Evolutionary conservation across 352 stramenopile genomes (phyloP).

Genomic region (Pythium myriotylum): DNA sequence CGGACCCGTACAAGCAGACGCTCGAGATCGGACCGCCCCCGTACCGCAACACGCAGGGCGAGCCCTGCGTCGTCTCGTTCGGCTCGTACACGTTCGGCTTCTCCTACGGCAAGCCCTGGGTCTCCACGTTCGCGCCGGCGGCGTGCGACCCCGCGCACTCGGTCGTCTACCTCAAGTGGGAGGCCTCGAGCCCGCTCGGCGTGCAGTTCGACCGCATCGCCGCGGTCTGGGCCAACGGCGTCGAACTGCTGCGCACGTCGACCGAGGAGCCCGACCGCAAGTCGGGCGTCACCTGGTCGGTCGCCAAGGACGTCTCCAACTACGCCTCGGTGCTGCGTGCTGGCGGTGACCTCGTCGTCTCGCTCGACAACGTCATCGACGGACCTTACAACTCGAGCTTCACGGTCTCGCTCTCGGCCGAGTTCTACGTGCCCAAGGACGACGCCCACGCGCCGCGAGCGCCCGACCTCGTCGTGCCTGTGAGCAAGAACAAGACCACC

Average conservation of each 20-base stretch:
- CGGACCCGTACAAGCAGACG: slow-evolving; percentile 28
- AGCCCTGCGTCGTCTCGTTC: slow-evolving; percentile 50
- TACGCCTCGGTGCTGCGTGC: slow-evolving; percentile 56
- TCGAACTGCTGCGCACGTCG: slow-evolving; percentile 75
- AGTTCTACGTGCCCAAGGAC: slow-evolving; percentile 54
- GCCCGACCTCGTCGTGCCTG: slow-evolving; percentile 47
- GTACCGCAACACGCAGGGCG: slow-evolving; percentile 46
- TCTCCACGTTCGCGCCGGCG: slow-evolving; percentile 38
- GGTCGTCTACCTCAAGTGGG: slow-evolving; percentile 61
- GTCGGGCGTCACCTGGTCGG: slow-evolving; percentile 50
- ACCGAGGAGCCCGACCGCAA: slow-evolving; percentile 62
- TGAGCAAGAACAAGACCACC: slow-evolving; percentile 46
- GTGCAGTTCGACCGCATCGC: slow-evolving; percentile 77
- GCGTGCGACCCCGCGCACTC: slow-evolving; percentile 47
- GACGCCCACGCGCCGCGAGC: slow-evolving; percentile 12
- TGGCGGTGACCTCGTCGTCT: slow-evolving; percentile 55
- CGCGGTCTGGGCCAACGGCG: slow-evolving; percentile 70
- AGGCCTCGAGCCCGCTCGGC: slow-evolving; percentile 40
- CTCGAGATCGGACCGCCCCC: slow-evolving; percentile 44
- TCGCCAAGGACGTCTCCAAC: slow-evolving; percentile 68
- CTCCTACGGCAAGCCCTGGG: slow-evolving; percentile 61
- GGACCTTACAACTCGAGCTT: slow-evolving; percentile 66
- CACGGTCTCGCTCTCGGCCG: slow-evolving; percentile 50
- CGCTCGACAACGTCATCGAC: slow-evolving; percentile 72
- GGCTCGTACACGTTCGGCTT: slow-evolving; percentile 52